Conservation (phyloP, 2,329 filamentous ascomycete genomes). For the Colletotrichum phormii region DNA sequence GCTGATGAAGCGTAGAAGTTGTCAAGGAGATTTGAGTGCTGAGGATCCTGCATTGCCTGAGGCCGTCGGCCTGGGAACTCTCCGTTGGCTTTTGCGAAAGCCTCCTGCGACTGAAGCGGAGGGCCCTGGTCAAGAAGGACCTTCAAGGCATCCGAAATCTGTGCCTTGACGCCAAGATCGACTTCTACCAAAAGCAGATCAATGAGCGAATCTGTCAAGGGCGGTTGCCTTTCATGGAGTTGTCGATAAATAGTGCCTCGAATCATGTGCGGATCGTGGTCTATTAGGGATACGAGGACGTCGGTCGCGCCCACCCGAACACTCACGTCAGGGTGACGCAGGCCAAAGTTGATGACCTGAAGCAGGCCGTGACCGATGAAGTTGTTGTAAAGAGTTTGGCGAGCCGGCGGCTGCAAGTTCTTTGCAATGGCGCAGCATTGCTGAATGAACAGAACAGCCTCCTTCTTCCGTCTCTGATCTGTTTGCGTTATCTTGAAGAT, state of each 20-base stretch:
- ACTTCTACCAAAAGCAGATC: slow-evolving; percentile 91
- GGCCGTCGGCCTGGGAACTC: slow-evolving; percentile 76
- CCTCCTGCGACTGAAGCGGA: slow-evolving; percentile 64
- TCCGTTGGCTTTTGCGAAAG: slow-evolving; percentile 71
- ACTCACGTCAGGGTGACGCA: slow-evolving; percentile 84
- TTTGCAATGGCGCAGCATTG: slow-evolving; percentile 96
- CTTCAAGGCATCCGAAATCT: slow-evolving; percentile 95
- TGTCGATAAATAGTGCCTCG: slow-evolving; percentile 93
- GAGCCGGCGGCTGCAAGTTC: slow-evolving; percentile 86
- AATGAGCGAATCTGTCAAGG: slow-evolving; percentile 91
- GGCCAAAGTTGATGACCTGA: slow-evolving; percentile 89
- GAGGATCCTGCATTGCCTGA: slow-evolving; percentile 66
- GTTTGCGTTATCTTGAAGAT: slow-evolving; percentile 79
- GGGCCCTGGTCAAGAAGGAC: slow-evolving; percentile 83
- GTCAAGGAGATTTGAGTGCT: slow-evolving; percentile 87
- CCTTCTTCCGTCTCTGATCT: slow-evolving; percentile 83
- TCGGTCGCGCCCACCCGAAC: slow-evolving; percentile 94
- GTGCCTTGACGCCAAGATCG: slow-evolving; percentile 93
- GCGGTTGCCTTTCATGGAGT: slow-evolving; percentile 85
- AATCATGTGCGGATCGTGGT: slow-evolving; percentile 95
- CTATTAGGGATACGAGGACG: slow-evolving; percentile 91
- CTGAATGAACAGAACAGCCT: slow-evolving; percentile 95
- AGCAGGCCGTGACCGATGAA: slow-evolving; percentile 90
- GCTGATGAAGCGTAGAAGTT: slow-evolving; percentile 92
- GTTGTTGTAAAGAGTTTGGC: slow-evolving; percentile 87